A percentile compares a stretch with the other conserved stretches of the same genome.
phyloP scores from a whole-genome alignment of 2,329 filamentous ascomycete species.

The Dactylonectria estremocensis region DNA sequence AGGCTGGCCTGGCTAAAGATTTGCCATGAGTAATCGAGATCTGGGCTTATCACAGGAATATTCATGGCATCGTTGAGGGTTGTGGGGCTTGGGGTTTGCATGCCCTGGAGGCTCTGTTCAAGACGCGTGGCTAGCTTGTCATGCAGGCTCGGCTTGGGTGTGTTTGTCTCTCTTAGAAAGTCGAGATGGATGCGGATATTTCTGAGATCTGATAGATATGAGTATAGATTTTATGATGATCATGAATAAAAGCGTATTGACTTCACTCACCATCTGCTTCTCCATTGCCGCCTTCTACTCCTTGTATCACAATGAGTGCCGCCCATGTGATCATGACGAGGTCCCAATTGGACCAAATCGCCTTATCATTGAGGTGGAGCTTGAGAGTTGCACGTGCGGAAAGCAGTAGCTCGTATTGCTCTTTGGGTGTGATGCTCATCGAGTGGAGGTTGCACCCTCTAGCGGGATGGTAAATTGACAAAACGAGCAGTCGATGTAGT shows the following conservation, averaged over 20 bases:
- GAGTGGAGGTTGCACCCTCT: constrained; percentile 20
- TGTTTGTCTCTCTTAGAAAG: constrained; percentile 12
- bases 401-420: constrained; percentile 22
- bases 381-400: constrained; percentile 22
- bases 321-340: constrained; percentile 27
- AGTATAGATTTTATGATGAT: not conserved
- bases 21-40: constrained; percentile 28
- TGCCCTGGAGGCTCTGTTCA: constrained; percentile 19
- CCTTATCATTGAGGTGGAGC: constrained; percentile 19
- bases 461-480: constrained; percentile 23
- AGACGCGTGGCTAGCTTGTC: constrained; percentile 23
- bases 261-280: constrained; percentile 13
- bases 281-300: constrained; percentile 12
- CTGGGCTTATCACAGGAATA: constrained; percentile 1
- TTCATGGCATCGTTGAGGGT: not conserved
- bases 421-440: constrained; percentile 19
- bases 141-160: constrained; percentile 13
- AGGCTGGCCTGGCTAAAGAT: constrained; percentile 28
- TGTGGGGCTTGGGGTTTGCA: constrained; percentile 21
- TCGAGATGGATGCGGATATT: constrained; percentile 28
- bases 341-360: constrained; percentile 24
- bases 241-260: not conserved
- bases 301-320: constrained; percentile 22
- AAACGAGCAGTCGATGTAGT: constrained; percentile 15
- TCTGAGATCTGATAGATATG: constrained; percentile 8